These are phyloP conservation scores for Xenoacremonium recifei DNA, from an alignment of 2,329 filamentous ascomycete genomes.

Conservation along the genomic window DNA sequence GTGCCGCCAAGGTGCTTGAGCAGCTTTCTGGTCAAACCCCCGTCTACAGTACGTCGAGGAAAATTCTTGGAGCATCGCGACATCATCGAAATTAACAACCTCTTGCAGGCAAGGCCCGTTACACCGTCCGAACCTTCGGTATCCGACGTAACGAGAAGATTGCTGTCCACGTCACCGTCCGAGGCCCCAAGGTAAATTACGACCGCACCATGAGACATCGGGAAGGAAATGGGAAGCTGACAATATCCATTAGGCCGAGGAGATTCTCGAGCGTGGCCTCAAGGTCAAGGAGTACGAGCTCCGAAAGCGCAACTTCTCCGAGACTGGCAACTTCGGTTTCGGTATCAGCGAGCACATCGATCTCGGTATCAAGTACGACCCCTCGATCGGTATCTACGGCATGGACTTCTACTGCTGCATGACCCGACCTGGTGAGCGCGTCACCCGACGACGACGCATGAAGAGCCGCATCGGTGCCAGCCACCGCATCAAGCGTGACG, in stretches of 20 bases:
- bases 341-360: conserved; percentile 99
- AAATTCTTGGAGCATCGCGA: conserved; percentile 10
- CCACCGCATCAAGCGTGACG: conserved; percentile 91
- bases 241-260: conserved; percentile 70
- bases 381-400: conserved; percentile 96
- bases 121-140: conserved; percentile 99
- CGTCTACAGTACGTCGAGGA: conserved; percentile 80
- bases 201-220: conserved; percentile 1
- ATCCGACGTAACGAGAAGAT: conserved; percentile 99
- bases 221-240: conserved; percentile 27
- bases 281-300: conserved; percentile 99
- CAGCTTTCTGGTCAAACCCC: conserved; percentile 99
- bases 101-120: conserved; percentile 88
- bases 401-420: conserved; percentile 99
- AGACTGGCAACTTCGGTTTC: conserved; percentile 99
- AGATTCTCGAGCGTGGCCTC: conserved; percentile 99
- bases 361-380: conserved; percentile 99
- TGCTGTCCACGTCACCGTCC: conserved; percentile 97
- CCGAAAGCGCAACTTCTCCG: conserved; percentile 98
- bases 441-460: conserved; percentile 89
- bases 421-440: conserved; percentile 98
- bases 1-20: conserved; percentile 99
- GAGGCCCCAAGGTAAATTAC: conserved; percentile 70
- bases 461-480: conserved; percentile 81
- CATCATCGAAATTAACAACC: conserved; percentile 15